Evolutionary conservation across 352 stramenopile genomes (phyloP).

Genomic region (Pythium myriotylum): DNA sequence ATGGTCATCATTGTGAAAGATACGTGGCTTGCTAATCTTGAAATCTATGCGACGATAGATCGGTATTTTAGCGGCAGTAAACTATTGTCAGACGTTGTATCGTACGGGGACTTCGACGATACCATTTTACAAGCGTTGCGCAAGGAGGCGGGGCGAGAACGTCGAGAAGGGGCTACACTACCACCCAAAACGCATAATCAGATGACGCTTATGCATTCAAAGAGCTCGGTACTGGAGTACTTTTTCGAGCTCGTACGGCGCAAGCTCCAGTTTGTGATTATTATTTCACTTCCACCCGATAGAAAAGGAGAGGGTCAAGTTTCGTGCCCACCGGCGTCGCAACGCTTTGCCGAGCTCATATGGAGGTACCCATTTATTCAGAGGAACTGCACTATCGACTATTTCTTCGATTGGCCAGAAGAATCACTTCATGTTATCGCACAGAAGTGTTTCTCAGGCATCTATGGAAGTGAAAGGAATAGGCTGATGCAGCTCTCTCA

Average conservation of each 20-base stretch:
- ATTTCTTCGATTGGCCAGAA: conserved; percentile 46
- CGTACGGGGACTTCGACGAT: conserved; percentile 58
- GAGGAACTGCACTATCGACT: conserved; percentile 43
- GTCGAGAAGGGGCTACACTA: neutral
- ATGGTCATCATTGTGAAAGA: conserved; percentile 71
- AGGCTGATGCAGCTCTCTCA: conserved; percentile 39
- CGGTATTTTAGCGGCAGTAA: conserved; percentile 46
- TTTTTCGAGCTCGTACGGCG: conserved; percentile 47
- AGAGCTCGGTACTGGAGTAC: conserved; percentile 46
- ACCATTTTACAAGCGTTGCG: conserved; percentile 41
- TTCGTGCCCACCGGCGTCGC: conserved; percentile 2
- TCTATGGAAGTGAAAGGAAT: conserved; percentile 30
- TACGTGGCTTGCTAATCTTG: conserved; percentile 24
- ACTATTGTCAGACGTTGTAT: conserved; percentile 43
- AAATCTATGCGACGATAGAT: conserved; percentile 50
- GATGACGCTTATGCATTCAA: conserved; percentile 37
- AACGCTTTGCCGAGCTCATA: conserved; percentile 31
- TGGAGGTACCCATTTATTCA: conserved; percentile 46
- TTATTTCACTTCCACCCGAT: conserved; percentile 29
- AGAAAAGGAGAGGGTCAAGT: neutral
- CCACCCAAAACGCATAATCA: neutral
- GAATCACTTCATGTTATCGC: conserved; percentile 47
- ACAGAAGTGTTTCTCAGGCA: conserved; percentile 38
- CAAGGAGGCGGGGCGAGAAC: conserved; percentile 32
- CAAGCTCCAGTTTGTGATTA: conserved; percentile 60